phyloP scores from a whole-genome alignment of 2,329 filamentous ascomycete species.

The Lithohypha guttulata region DNA sequence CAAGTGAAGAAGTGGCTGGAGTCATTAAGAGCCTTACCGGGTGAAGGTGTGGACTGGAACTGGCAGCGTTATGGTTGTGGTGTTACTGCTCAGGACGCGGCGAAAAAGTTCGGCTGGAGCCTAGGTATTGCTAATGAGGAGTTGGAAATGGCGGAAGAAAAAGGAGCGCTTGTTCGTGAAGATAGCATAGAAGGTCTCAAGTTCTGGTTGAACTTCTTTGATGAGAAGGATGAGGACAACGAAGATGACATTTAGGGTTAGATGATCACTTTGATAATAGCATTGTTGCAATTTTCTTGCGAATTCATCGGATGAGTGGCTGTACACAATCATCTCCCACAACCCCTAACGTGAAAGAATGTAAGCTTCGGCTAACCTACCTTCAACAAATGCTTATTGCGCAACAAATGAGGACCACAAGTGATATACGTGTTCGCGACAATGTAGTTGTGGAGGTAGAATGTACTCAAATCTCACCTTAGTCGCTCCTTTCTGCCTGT shows the following conservation, averaged over 20 bases:
- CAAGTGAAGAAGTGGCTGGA: slow-evolving; percentile 67
- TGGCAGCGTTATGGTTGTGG: slow-evolving; percentile 69
- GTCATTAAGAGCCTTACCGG: slow-evolving; percentile 48
- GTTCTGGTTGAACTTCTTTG: slow-evolving; percentile 74
- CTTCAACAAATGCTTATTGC: neutral
- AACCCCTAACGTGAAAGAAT: no score
- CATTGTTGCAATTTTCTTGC: neutral
- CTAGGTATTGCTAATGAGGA: slow-evolving; percentile 92
- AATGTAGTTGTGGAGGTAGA: no score
- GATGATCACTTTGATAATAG: neutral
- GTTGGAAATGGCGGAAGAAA: slow-evolving; percentile 92
- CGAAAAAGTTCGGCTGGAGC: slow-evolving; percentile 90
- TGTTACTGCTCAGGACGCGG: slow-evolving; percentile 79
- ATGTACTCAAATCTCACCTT: slow-evolving; percentile 17
- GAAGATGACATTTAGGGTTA: neutral
- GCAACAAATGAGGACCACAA: no score
- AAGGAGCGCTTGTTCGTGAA: slow-evolving; percentile 76
- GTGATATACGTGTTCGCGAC: no score
- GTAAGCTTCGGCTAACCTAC: slow-evolving; percentile 7
- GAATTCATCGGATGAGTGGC: no score
- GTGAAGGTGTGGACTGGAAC: slow-evolving; percentile 60
- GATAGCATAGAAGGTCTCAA: slow-evolving; percentile 81
- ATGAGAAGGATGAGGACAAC: slow-evolving; percentile 15
- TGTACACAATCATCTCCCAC: no score
- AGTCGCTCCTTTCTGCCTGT: slow-evolving; percentile 18